Percentiles rank a stretch among this genome's conserved stretches.
Evolutionary conservation across 345 rosid genomes (phyloP).

Genomic region (Aethionema arabicum): DNA sequence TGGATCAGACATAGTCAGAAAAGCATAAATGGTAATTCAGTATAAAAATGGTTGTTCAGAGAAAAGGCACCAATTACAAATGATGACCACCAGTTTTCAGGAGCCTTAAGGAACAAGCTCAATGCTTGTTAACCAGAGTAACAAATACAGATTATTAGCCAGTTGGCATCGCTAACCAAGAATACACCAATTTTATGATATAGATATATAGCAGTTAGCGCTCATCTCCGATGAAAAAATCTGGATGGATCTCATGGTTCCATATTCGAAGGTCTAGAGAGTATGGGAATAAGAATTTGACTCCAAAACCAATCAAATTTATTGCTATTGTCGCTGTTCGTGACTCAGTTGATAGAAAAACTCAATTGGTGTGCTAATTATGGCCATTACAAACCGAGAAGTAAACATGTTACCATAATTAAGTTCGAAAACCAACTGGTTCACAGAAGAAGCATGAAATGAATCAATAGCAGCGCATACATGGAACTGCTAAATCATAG

Average conservation of each 20-base stretch:
- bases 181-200: neutral
- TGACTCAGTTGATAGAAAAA: conserved; percentile 12
- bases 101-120: neutral
- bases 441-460: too few species aligned
- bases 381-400: neutral
- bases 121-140: neutral
- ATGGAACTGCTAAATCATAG: neutral
- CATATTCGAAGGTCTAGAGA: neutral
- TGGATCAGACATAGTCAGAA: neutral
- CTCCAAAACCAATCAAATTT: conserved; percentile 17
- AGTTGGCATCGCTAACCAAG: neutral
- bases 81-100: neutral
- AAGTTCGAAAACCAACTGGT: neutral
- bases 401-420: neutral
- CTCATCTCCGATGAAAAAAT: too few species aligned
- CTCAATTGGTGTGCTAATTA: neutral
- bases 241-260: neutral
- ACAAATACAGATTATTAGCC: neutral
- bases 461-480: neutral
- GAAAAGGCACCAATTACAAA: neutral
- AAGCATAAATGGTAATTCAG: neutral
- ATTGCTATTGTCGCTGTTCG: neutral
- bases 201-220: too few species aligned
- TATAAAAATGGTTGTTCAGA: neutral
- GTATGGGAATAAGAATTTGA: neutral